Conservation (phyloP, 1,284 basidiomycete species). For the Cryptococcus wingfieldii region DNA sequence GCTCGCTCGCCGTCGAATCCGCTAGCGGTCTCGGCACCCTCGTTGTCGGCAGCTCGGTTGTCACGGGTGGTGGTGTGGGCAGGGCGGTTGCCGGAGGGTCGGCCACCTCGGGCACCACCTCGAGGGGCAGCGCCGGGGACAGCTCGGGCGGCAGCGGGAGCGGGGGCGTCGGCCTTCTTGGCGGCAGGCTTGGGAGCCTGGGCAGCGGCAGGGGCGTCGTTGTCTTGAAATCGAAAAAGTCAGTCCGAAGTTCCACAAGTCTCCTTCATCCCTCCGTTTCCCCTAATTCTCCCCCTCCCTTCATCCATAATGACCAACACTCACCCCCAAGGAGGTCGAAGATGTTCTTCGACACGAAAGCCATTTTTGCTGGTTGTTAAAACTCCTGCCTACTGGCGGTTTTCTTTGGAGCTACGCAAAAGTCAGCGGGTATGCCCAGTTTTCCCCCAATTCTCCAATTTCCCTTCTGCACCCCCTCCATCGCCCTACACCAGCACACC, state of each 20-base stretch:
- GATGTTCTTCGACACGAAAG: constrained; percentile 50
- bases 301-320: constrained; percentile 7
- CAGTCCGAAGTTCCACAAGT: neutral
- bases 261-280: neutral
- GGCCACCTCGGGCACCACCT: constrained; percentile 23
- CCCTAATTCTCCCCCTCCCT: neutral
- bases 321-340: constrained; percentile 50
- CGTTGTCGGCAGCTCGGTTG: constrained; percentile 28
- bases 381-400: constrained; percentile 11
- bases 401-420: constrained; percentile 10
- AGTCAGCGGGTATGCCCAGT: neutral
- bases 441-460: neutral
- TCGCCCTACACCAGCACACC: neutral
- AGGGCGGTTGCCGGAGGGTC: constrained; percentile 35
- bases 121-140: constrained; percentile 34
- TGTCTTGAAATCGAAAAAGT: constrained; percentile 27
- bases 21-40: constrained; percentile 34
- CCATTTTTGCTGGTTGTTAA: constrained; percentile 34
- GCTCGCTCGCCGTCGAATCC: constrained; percentile 49
- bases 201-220: constrained; percentile 36
- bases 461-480: neutral
- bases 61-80: constrained; percentile 39
- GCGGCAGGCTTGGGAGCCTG: constrained; percentile 28
- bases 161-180: constrained; percentile 25
- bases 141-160: constrained; percentile 23